A percentile compares a stretch with the other conserved stretches of the same genome.
Evolutionary conservation across 176 grass and related monocot genomes (phyloP).

Genomic region (Paspalum notatum): DNA sequence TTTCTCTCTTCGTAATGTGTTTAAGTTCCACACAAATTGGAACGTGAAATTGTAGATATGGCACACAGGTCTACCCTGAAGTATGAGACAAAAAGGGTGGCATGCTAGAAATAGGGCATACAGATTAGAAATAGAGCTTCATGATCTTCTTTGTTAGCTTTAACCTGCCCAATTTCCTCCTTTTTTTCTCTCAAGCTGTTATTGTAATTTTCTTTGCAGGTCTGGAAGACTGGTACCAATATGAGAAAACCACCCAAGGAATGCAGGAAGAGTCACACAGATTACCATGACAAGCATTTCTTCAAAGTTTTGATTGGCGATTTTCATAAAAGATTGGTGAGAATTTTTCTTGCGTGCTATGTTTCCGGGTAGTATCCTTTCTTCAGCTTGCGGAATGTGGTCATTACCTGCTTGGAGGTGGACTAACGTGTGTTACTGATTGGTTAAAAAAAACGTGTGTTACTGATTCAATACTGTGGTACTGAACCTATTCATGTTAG

Average conservation of each 20-base stretch:
- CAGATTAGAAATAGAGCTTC: too few relatives aligned
- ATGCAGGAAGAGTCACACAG: neutral
- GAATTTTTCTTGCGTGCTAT: neutral
- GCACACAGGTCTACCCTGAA: too few relatives aligned
- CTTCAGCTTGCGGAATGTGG: neutral
- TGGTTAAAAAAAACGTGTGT: neutral
- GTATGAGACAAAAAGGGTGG: too few relatives aligned
- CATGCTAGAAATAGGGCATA: too few relatives aligned
- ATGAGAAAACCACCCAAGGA: conserved; percentile 15
- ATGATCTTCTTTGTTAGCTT: neutral
- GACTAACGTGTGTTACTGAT: neutral
- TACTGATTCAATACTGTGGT: neutral
- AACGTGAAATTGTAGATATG: too few relatives aligned
- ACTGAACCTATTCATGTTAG: neutral
- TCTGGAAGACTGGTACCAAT: neutral
- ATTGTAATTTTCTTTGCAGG: neutral
- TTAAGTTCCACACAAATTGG: too few relatives aligned
- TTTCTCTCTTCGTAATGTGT: too few relatives aligned
- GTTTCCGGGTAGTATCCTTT: neutral
- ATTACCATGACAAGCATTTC: neutral
- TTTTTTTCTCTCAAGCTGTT: neutral
- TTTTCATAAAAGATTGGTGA: conserved; percentile 29
- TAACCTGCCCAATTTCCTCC: neutral
- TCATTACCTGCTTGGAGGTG: neutral
- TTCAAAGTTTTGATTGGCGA: conserved; percentile 34